Percentiles rank a stretch among this genome's conserved stretches.
These are phyloP conservation scores for Ramaria sp. DNA, from an alignment of 768 basidiomycete species.

Conservation along the genomic window DNA sequence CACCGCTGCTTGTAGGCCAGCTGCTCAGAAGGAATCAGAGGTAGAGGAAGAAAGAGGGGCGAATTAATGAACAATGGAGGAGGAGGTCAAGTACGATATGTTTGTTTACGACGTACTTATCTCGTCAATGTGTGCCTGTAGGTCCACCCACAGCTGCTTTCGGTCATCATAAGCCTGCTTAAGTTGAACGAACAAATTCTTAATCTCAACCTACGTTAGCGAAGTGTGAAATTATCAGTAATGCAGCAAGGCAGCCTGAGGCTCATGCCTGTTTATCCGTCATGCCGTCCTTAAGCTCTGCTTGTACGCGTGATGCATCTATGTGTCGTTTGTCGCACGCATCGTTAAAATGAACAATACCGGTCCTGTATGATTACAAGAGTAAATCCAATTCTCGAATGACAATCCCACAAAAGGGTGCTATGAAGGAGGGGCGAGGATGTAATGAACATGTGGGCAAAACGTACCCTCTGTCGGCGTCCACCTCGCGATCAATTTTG, in stretches of 20 bases:
- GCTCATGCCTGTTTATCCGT: not conserved
- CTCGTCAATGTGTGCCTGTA: not conserved
- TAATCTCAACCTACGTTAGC: not conserved
- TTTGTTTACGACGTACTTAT: not conserved
- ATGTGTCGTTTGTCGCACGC: constrained; percentile 6
- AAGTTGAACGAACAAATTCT: not conserved
- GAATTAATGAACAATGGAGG: not conserved
- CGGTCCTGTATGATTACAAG: not conserved
- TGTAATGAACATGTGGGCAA: not conserved
- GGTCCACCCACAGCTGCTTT: constrained; percentile 1
- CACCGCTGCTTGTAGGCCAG: not conserved
- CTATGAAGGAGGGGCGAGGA: too few species aligned
- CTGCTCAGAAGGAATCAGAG: not conserved
- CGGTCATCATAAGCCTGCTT: constrained; percentile 1
- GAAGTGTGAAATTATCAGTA: not conserved
- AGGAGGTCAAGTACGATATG: not conserved
- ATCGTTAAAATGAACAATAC: constrained; percentile 1
- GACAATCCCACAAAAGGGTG: too few species aligned
- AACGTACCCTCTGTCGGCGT: constrained; percentile 7
- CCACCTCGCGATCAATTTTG: not conserved
- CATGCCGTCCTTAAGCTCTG: not conserved
- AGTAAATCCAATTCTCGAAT: not conserved
- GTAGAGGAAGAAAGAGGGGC: not conserved
- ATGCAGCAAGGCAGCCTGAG: not conserved
- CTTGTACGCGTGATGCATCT: not conserved